Conservation (phyloP, 805 yeast genomes). For the Schwanniomyces pseudopolymorphus region DNA sequence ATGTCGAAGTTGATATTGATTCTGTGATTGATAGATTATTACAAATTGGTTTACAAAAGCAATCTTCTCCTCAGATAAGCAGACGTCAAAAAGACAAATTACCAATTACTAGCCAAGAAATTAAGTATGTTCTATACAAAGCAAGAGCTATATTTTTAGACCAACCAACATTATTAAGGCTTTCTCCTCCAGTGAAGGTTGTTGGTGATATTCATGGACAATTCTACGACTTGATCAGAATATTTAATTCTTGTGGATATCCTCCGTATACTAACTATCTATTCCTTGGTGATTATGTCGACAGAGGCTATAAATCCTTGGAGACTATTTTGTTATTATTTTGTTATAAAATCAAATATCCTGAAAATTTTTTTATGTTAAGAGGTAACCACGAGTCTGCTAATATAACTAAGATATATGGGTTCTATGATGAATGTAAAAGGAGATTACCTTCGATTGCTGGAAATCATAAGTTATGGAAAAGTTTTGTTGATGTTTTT, state of each 20-base stretch:
- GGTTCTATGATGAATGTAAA: slow-evolving; percentile 62
- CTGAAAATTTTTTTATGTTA: slow-evolving; percentile 60
- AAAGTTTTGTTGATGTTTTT: slow-evolving; percentile 52
- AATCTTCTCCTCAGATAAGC: slow-evolving; percentile 27
- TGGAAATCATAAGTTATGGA: slow-evolving; percentile 46
- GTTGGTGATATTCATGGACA: slow-evolving; percentile 85
- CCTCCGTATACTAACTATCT: slow-evolving; percentile 58
- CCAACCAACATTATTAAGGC: slow-evolving; percentile 64
- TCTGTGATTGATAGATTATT: slow-evolving; percentile 60
- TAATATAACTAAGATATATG: slow-evolving; percentile 57
- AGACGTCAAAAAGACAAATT: slow-evolving; percentile 43
- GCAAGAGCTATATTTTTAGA: slow-evolving; percentile 54
- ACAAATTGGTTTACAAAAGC: slow-evolving; percentile 40
- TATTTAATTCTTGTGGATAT: slow-evolving; percentile 58
- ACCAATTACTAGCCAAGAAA: slow-evolving; percentile 51
- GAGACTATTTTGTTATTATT: slow-evolving; percentile 53
- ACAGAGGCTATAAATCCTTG: slow-evolving; percentile 56
- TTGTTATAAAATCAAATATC: slow-evolving; percentile 56
- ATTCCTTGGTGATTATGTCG: slow-evolving; percentile 60
- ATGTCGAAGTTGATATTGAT: slow-evolving; percentile 53
- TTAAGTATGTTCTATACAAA: slow-evolving; percentile 55
- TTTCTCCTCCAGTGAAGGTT: slow-evolving; percentile 77
- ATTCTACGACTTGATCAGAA: slow-evolving; percentile 51
- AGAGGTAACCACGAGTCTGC: slow-evolving; percentile 63
- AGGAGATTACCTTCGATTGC: slow-evolving; percentile 39